Conservation (phyloP, 1,139 yeast genomes). For the Nakaseomyces bracarensis region DNA sequence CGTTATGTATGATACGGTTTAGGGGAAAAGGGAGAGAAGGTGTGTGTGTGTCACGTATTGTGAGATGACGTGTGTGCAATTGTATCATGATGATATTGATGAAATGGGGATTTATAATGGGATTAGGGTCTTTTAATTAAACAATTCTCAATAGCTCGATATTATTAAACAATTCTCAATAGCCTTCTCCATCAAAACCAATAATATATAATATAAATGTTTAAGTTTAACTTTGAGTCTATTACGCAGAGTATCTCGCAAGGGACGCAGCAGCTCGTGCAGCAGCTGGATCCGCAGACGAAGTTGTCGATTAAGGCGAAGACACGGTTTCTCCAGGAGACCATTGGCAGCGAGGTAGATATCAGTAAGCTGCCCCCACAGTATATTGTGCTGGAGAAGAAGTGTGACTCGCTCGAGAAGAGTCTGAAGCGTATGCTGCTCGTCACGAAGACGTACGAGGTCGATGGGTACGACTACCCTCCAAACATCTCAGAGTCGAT, state of each 20-base stretch:
- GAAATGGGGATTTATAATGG: too few species aligned
- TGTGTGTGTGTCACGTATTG: too few species aligned
- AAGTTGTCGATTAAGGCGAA: constrained; percentile 26
- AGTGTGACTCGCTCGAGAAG: constrained; percentile 53
- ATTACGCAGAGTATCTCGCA: constrained; percentile 3
- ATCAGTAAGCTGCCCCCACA: constrained; percentile 66
- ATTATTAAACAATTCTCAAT: not conserved
- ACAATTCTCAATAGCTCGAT: not conserved
- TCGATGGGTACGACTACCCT: constrained; percentile 65
- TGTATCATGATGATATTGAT: too few species aligned
- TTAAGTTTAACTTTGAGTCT: constrained; percentile 1
- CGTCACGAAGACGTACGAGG: constrained; percentile 50
- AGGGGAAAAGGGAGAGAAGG: too few species aligned
- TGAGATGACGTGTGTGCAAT: too few species aligned
- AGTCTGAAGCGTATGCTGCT: constrained; percentile 52
- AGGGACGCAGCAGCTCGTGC: constrained; percentile 3
- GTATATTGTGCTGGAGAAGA: constrained; percentile 56
- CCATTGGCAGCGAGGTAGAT: constrained; percentile 61
- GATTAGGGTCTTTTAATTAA: too few species aligned
- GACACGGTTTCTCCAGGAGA: constrained; percentile 46
- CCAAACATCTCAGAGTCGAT: constrained; percentile 56
- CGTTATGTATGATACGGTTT: too few species aligned
- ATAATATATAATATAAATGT: not conserved
- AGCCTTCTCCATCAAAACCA: too few species aligned
- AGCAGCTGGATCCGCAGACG: constrained; percentile 25